Evolutionary conservation across 345 rosid species (phyloP).

Genomic region (Tarenaya hassleriana): DNA sequence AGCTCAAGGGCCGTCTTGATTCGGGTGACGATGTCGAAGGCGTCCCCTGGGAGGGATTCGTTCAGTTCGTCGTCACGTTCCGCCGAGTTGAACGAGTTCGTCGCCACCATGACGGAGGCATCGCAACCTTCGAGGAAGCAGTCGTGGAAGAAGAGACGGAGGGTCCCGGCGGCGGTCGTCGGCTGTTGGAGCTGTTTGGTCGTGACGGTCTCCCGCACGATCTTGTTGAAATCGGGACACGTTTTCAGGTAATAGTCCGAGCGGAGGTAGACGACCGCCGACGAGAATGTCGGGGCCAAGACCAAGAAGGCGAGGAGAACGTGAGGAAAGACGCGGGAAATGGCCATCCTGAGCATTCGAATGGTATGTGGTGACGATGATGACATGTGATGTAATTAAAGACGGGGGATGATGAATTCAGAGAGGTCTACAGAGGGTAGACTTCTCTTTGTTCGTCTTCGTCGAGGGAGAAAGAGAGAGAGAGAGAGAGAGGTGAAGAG

Average conservation of each 20-base stretch:
- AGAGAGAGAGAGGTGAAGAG: neutral
- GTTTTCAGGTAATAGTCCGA: constrained; percentile 38
- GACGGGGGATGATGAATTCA: neutral
- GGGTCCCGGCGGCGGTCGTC: constrained; percentile 46
- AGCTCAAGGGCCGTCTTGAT: constrained; percentile 47
- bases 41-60: constrained; percentile 43
- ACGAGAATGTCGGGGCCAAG: constrained; percentile 8
- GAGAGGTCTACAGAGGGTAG: constrained; percentile 24
- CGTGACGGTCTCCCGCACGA: constrained; percentile 34
- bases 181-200: constrained; percentile 30
- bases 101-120: constrained; percentile 42
- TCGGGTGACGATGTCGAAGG: constrained; percentile 36
- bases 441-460: no score
- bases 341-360: constrained; percentile 12
- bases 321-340: constrained; percentile 11
- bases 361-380: constrained; percentile 41
- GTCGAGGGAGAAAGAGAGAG: constrained; percentile 7
- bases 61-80: constrained; percentile 47
- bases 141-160: constrained; percentile 54
- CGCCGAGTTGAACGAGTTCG: constrained; percentile 39
- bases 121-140: constrained; percentile 59
- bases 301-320: constrained; percentile 1
- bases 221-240: constrained; percentile 42
- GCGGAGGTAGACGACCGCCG: constrained; percentile 22
- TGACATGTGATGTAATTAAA: constrained; percentile 43